Base-by-base conservation (phyloP, 1,284 basidiomycete species). In the Puccinia brachypodii region DNA sequence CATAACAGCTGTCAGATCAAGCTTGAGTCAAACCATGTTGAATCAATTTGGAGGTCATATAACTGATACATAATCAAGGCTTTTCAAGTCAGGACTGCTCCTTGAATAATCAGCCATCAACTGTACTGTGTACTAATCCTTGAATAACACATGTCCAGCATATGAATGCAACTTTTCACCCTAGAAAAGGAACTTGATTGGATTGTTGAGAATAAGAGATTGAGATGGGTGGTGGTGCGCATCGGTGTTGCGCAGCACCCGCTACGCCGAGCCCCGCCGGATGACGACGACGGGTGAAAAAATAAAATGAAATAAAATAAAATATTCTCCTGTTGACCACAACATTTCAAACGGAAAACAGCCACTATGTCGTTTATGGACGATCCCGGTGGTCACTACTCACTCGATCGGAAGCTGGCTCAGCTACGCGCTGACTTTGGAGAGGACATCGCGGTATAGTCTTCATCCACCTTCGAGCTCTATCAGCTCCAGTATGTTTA, bases 371-470 rank as follows among this genome's bases (percentile, higher is more conserved):
- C 73, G 0, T 33, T 42, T 38, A 33, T 68, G 42, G 72, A 82
- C 56, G 80, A 82, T 56, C 80, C 80, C 42, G 80, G 80, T 53
- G 79, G 79, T 28, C 36, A 62, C 22, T 28, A 68, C 64, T 31
- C 44, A 16, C 64, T 76, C 36, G 80, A 82, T 50, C 62, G 25
- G 31, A 75, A 82, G 72, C 42, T 82, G 60, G 62, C 80, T 47
- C 80, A 82, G 40, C 42, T 76, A 38, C 62, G 73, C n/a, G 73
- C 50, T 56, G 73, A 82, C 22, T 82, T 82, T 60, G 80, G 80
- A 42, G 80, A 82, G 58, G 80, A 82, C 53, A 82, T 82, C 47
- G 80, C 72, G 50, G 80, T 82, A 58, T 13, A 25, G 25, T 53
- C 69, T 36, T 36, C 36, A 25, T 74, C 38, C 28, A 36, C 13